Conservation (phyloP, 768 basidiomycete genomes). For the Paxillus involutus region DNA sequence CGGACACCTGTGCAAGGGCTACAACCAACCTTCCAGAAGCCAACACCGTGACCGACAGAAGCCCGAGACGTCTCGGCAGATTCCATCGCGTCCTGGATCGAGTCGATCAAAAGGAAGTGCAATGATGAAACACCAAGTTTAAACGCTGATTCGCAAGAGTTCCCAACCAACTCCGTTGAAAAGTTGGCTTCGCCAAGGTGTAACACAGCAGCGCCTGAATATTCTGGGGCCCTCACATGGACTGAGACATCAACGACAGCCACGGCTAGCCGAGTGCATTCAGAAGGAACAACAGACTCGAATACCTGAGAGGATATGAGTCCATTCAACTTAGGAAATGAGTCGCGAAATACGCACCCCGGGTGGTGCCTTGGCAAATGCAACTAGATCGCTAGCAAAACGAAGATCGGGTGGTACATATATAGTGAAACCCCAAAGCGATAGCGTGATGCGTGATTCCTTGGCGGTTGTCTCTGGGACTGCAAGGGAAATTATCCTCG, state of each 20-base stretch:
- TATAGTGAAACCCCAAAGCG: slow-evolving; percentile 62
- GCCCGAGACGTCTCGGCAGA: slow-evolving; percentile 16
- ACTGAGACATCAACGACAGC: slow-evolving; percentile 67
- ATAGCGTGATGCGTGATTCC: slow-evolving; percentile 71
- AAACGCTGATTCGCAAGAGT: slow-evolving; percentile 56
- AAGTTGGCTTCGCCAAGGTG: slow-evolving; percentile 68
- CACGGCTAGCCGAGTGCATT: slow-evolving; percentile 72
- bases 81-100: slow-evolving; percentile 37
- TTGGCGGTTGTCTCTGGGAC: slow-evolving; percentile 66
- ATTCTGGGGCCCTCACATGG: slow-evolving; percentile 52
- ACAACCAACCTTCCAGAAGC: slow-evolving; percentile 66
- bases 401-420: slow-evolving; percentile 59
- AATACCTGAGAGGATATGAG: slow-evolving; percentile 59
- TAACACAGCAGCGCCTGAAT: slow-evolving; percentile 66
- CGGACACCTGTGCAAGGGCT: neutral
- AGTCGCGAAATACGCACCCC: slow-evolving; percentile 57
- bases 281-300: slow-evolving; percentile 89
- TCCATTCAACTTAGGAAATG: slow-evolving; percentile 1
- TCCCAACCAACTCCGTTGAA: slow-evolving; percentile 70
- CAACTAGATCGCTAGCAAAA: slow-evolving; percentile 60
- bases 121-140: slow-evolving; percentile 48
- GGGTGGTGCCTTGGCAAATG: slow-evolving; percentile 80
- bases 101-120: slow-evolving; percentile 54
- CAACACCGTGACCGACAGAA: slow-evolving; percentile 34
- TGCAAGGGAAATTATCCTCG: slow-evolving; percentile 65